phyloP scores from a whole-genome alignment of 2,329 filamentous ascomycete genomes.

The Stemphylium beticola region DNA sequence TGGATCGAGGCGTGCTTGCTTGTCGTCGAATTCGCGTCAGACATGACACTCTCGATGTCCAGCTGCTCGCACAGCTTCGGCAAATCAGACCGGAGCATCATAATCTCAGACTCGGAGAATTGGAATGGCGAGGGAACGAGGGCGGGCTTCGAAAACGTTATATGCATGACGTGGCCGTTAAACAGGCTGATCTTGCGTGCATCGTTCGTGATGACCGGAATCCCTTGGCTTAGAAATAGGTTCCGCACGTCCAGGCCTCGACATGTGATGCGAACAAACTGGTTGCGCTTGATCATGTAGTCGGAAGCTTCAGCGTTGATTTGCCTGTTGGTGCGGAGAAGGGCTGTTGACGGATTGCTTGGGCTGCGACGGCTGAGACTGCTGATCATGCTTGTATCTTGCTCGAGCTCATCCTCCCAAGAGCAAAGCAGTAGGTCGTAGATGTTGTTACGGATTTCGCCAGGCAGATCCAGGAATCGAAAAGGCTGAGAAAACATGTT shows the following conservation, averaged over 20 bases:
- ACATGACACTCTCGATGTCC: conserved; percentile 35
- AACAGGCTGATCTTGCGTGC: conserved; percentile 24
- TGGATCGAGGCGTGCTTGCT: conserved; percentile 27
- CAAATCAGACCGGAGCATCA: conserved; percentile 33
- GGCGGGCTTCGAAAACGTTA: conserved; percentile 31
- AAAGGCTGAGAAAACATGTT: conserved; percentile 27
- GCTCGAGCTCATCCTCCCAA: conserved; percentile 28
- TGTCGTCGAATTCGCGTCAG: conserved; percentile 29
- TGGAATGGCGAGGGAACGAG: conserved; percentile 19
- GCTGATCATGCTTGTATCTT: conserved; percentile 21
- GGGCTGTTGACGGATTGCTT: conserved; percentile 27
- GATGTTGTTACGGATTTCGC: conserved; percentile 34
- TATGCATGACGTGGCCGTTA: conserved; percentile 35
- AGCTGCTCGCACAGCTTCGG: conserved; percentile 28
- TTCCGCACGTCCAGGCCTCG: conserved; percentile 27
- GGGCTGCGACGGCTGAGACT: conserved; percentile 25
- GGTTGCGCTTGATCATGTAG: conserved; percentile 37
- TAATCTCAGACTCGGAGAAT: conserved; percentile 31
- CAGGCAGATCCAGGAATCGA: conserved; percentile 35
- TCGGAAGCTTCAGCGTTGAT: conserved; percentile 36
- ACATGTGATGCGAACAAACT: conserved; percentile 36
- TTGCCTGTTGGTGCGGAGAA: conserved; percentile 36
- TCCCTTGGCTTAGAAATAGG: conserved; percentile 27
- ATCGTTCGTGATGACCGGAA: conserved; percentile 29
- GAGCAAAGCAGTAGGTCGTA: conserved; percentile 36